Percentiles rank a stretch among this genome's conserved stretches.
Evolutionary conservation across 345 rosid genomes (phyloP).

Genomic region (Carallia brachiata): DNA sequence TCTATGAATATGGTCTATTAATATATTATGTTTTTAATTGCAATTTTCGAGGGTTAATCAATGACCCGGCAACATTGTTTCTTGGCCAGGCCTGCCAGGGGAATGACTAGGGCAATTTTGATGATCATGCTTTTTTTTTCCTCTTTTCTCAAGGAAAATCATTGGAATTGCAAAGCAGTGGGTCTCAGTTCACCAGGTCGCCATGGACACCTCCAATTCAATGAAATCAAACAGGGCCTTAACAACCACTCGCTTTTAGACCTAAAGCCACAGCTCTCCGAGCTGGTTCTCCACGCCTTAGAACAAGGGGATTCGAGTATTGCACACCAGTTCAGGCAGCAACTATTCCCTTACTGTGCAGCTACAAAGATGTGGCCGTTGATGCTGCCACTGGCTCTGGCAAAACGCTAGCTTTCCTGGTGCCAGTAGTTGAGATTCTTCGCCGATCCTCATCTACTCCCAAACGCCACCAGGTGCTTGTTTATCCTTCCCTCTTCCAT

Average conservation of each 20-base stretch:
- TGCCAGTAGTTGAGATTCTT: slow-evolving; percentile 76
- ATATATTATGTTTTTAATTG: too few relatives aligned
- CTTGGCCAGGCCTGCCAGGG: too few relatives aligned
- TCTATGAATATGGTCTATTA: too few relatives aligned
- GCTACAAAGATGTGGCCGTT: slow-evolving; percentile 85
- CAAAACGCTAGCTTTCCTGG: slow-evolving; percentile 81
- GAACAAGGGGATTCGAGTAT: slow-evolving; percentile 54
- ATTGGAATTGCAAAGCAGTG: too few relatives aligned
- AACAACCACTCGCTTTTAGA: slow-evolving; percentile 75
- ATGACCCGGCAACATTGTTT: too few relatives aligned
- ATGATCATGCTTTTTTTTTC: too few relatives aligned
- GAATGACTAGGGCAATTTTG: too few relatives aligned
- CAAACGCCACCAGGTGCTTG: slow-evolving; percentile 64
- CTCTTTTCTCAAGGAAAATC: too few relatives aligned
- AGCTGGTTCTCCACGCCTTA: slow-evolving; percentile 57
- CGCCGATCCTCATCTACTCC: slow-evolving; percentile 62
- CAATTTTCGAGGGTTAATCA: too few relatives aligned
- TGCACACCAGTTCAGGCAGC: slow-evolving; percentile 97
- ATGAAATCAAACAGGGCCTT: slow-evolving; percentile 57
- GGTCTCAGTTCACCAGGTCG: too few relatives aligned
- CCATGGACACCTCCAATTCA: slow-evolving; percentile 20
- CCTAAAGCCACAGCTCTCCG: slow-evolving; percentile 64
- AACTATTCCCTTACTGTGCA: slow-evolving; percentile 79
- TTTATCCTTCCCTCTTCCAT: background rate
- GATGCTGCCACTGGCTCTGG: slow-evolving; percentile 98